Evolutionary conservation across 1,284 basidiomycete genomes (phyloP), one percentile per base, ranked within the genome.

Genomic region (Anthracocystis walkeri): DNA sequence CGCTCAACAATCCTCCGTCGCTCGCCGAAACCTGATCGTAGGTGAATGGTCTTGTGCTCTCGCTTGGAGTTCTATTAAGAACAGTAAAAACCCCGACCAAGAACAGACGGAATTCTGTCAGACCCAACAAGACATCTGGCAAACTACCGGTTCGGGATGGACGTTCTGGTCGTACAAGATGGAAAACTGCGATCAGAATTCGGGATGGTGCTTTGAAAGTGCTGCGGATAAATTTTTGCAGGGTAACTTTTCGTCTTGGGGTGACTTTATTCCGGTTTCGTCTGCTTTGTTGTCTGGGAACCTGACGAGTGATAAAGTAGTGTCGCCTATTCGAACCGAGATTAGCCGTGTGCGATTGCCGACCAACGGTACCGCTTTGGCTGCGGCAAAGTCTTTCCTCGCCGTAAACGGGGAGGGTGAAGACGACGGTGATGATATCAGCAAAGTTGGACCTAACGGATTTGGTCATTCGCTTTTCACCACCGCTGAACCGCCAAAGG

Each of bases 131-230:
- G 87, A 89, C 27, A 87, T 89, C 1, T 93, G 92, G 82, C 78
- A 88, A 4, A 89, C 89, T 55, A 85, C 85, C 16, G 89, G 90
- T 4, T 88, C 90, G 0, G 91, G 92, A 0, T 92, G 90, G 89
- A 86, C 87, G 25, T 93, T 92, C 84, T 93, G 92, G 92, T 88
- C 90, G 90, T 85, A 80, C 90, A 82, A 80, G 55, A 81, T 84
- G 80, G 79, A 84, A 58, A 75, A 82, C 64, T 84, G 83, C 61
- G 58, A 77, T 33, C 58, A 74, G 57, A 84, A 84, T 31, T 66
- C 80, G 7, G 83, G 83, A n/a, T 84, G 83, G 83, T 84, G 83
- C 51, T 84, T 84, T 70, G 54, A 81, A 50, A 57, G 65, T 7
- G 80, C 81, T 2, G 51, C 64, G 1, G 62, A 72, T 12, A 63